Evolutionary conservation across 305 asterid species (phyloP), one percentile per base, ranked within the genome.

Genomic region (Fraxinus albicans): DNA sequence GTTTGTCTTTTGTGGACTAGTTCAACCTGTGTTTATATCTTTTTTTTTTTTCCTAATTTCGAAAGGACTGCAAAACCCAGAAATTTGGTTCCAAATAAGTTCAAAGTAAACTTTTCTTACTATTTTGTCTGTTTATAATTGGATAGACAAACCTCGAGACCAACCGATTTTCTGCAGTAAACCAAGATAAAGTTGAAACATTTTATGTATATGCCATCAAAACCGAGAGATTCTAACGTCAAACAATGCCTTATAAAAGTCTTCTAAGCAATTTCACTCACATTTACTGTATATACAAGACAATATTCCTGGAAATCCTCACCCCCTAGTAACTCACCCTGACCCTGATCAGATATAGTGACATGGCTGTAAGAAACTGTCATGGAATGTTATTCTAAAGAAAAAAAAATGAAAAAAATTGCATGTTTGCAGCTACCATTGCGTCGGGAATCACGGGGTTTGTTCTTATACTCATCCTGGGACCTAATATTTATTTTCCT

Each of bases 381-480:
- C 60, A 50, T 50, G 60, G 60, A 50, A 50, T 50, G 60, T 50
- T 50, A 50, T 50, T 50, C 21, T 50, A 70, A 79, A 47, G 83
- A 70, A 77, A 72, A 77, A 53, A 73, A 73, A 40, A 38, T 42
- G 83, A 42, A 8, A 1, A 44, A 12, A 12, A 12, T 12, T 12
- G 90, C 88, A 88, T 88, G 86, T 74, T 89, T 90, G 89, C 94
- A 89, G 94, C 94, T 90, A 84, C 93, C 93, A 89, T 89, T 89
- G 88, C 94, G 94, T 88, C 93, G 94, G 92, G 95, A 92, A 92
- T 92, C 95, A 90, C 94, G 95, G 94, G 88, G 79, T 77, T 87
- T 92, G 90, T 87, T 84, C 91, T 84, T 79, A 81, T 86, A 81
- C 90, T 87, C 23, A 84, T 82, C 79, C 33, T 55, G 33, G 85